Conservation (phyloP, 2,329 filamentous ascomycete species). For the Penicillium sp. region DNA sequence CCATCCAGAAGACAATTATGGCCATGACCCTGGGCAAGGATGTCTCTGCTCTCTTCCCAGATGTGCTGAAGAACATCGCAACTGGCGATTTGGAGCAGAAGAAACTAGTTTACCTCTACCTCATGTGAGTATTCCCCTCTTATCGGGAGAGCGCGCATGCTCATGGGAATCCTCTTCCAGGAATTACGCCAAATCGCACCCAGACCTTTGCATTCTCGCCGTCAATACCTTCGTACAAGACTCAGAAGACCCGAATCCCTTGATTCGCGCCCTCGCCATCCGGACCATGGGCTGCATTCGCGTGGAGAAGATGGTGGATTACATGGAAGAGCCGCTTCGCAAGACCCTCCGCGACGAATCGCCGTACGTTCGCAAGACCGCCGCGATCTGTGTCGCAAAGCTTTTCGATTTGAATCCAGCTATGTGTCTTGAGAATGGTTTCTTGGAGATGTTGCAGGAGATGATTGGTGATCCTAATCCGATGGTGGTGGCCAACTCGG, state of each 20-base stretch:
- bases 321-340: slow-evolving; percentile 96
- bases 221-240: slow-evolving; percentile 99
- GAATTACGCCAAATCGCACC: slow-evolving; percentile 99
- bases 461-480: slow-evolving; percentile 96
- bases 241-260: slow-evolving; percentile 94
- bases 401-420: slow-evolving; percentile 90
- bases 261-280: slow-evolving; percentile 91
- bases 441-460: slow-evolving; percentile 89
- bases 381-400: slow-evolving; percentile 96
- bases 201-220: slow-evolving; percentile 95
- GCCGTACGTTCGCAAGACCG: slow-evolving; percentile 96
- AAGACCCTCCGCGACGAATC: slow-evolving; percentile 97
- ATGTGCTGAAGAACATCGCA: slow-evolving; percentile 98
- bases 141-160: slow-evolving; percentile 1
- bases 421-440: slow-evolving; percentile 95
- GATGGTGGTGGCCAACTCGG: slow-evolving; percentile 98
- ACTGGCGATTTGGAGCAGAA: slow-evolving; percentile 95
- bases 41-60: slow-evolving; percentile 93
- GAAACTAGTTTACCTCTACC: slow-evolving; percentile 96
- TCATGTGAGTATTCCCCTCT: slow-evolving; percentile 65
- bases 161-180: slow-evolving; percentile 45
- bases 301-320: slow-evolving; percentile 99
- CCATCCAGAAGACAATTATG: slow-evolving; percentile 99
- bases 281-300: slow-evolving; percentile 98
- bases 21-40: slow-evolving; percentile 99